Percentiles rank a stretch among this genome's conserved stretches.
Evolutionary conservation across 768 basidiomycete species (phyloP).

Genomic region (Tricholoma saponaceum): DNA sequence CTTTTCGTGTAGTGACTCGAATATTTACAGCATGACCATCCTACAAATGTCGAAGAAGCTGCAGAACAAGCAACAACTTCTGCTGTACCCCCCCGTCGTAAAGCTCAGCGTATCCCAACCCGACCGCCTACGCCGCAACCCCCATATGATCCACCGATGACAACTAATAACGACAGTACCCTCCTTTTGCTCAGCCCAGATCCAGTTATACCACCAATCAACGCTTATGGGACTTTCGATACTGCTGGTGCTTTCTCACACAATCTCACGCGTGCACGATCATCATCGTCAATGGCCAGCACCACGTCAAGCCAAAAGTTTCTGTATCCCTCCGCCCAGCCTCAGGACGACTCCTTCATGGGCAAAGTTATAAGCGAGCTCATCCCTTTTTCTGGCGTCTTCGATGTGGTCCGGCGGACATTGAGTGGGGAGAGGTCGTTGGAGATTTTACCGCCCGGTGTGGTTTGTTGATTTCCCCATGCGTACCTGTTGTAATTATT

Average conservation of each 20-base stretch:
- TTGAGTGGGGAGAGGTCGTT: conserved; percentile 2
- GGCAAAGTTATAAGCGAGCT: conserved; percentile 31
- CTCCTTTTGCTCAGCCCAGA: conserved; percentile 16
- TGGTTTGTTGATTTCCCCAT: background rate
- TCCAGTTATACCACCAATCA: conserved; percentile 42
- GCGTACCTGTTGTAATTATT: background rate
- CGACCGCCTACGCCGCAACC: conserved; percentile 3
- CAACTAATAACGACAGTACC: conserved; percentile 4
- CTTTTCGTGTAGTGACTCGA: background rate
- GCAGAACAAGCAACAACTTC: conserved; percentile 13
- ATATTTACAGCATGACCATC: conserved; percentile 29
- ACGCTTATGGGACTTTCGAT: conserved; percentile 48
- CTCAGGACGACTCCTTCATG: conserved; percentile 19
- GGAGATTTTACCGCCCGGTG: background rate
- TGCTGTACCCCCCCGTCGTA: conserved; percentile 21
- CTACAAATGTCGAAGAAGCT: conserved; percentile 10
- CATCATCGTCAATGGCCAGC: conserved; percentile 14
- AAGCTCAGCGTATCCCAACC: conserved; percentile 26
- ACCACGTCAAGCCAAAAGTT: conserved; percentile 28
- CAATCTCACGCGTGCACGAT: conserved; percentile 11
- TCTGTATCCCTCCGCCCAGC: conserved; percentile 36
- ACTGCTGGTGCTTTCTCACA: conserved; percentile 13
- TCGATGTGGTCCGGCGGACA: conserved; percentile 17
- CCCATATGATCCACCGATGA: conserved; percentile 1
- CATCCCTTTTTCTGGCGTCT: conserved; percentile 37